Evolutionary conservation across 257 asterid genomes (phyloP).

Genomic region (Nicotiana obtusifolia): DNA sequence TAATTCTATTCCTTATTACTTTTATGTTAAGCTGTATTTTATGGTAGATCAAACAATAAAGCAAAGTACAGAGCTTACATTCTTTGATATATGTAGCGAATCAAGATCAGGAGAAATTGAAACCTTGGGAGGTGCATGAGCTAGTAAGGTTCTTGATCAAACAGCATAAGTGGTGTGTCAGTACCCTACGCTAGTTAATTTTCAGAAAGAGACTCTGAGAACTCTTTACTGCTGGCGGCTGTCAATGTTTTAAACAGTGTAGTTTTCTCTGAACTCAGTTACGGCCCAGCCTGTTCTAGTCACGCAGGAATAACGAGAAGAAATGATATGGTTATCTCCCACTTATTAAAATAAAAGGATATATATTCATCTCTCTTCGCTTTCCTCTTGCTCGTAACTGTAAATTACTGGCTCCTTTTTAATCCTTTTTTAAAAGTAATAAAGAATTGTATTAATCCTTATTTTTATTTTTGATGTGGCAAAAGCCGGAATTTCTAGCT

Average conservation of each 20-base stretch:
- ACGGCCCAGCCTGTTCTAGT: not conserved
- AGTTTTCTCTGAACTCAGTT: not conserved
- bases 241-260: not conserved
- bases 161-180: not conserved
- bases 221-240: not conserved
- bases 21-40: not conserved
- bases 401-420: not conserved
- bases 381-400: not conserved
- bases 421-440: too few species aligned
- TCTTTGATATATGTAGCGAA: not conserved
- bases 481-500: not conserved
- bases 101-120: not conserved
- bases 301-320: not conserved
- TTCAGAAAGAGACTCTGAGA: not conserved
- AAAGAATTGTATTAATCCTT: too few species aligned
- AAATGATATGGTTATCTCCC: not conserved
- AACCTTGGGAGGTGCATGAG: not conserved
- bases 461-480: not conserved
- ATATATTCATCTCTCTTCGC: not conserved
- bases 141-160: not conserved
- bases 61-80: not conserved
- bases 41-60: not conserved
- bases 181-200: not conserved
- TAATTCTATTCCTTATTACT: not conserved
- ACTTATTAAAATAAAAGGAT: not conserved